Evolutionary conservation across 2,329 filamentous ascomycete genomes (phyloP).

Genomic region (Grosmannia huntii): DNA sequence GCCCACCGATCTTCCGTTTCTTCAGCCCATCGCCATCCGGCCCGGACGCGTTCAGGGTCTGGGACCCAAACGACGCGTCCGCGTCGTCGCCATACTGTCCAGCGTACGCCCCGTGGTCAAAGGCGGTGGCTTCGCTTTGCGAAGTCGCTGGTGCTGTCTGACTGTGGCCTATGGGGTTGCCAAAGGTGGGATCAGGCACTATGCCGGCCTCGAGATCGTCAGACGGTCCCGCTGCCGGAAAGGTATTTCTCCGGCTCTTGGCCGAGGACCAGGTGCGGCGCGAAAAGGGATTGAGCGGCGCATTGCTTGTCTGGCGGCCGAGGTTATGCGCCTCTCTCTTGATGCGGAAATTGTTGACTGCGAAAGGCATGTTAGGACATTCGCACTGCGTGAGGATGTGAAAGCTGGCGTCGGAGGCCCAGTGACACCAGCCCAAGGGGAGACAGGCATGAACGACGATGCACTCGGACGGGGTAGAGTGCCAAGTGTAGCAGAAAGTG

Average conservation of each 20-base stretch:
- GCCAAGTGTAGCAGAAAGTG: background rate
- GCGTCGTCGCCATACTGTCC: no score
- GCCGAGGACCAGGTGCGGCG: slow-evolving; percentile 23
- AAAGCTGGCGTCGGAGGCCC: background rate
- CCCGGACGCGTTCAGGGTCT: background rate
- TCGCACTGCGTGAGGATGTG: background rate
- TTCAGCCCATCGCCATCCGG: slow-evolving; percentile 11
- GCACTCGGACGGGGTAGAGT: background rate
- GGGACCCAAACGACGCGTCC: slow-evolving; percentile 2
- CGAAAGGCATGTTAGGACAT: slow-evolving; percentile 9
- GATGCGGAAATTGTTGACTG: slow-evolving; percentile 33
- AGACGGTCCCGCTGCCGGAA: background rate
- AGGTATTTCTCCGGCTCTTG: slow-evolving; percentile 19
- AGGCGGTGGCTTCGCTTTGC: background rate
- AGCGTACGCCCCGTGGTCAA: background rate
- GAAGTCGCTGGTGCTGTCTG: slow-evolving; percentile 15
- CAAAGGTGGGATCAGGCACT: slow-evolving; percentile 11
- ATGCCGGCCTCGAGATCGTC: slow-evolving; percentile 15
- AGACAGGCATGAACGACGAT: background rate
- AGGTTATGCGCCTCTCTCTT: slow-evolving; percentile 31
- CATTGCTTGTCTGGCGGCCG: slow-evolving; percentile 25
- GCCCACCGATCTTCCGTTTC: slow-evolving; percentile 14
- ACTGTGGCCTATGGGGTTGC: slow-evolving; percentile 22
- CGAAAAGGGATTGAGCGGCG: slow-evolving; percentile 31
- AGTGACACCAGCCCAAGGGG: background rate